These are phyloP conservation scores for Rhytidiadelphus loreus DNA, from an alignment of 225 moss, liverwort and hornwort species.

Conservation along the genomic window DNA sequence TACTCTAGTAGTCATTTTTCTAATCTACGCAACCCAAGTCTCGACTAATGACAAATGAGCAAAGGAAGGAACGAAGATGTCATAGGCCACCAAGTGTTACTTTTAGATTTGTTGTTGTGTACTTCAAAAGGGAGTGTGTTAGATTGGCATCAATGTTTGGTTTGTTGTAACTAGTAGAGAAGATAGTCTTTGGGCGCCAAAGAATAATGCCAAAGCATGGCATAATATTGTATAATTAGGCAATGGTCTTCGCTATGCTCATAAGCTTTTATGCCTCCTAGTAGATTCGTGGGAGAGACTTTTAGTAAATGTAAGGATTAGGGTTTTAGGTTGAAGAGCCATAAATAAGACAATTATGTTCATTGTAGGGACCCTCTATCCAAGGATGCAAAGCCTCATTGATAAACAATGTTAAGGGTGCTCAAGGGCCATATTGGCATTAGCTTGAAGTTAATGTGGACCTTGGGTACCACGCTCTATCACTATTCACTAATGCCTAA, in stretches of 20 bases:
- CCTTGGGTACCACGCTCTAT: rapidly evolving
- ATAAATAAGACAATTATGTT: neutral
- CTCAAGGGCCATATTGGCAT: neutral
- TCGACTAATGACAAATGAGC: neutral
- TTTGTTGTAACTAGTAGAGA: neutral
- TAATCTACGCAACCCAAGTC: rapidly evolving
- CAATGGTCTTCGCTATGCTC: too few relatives aligned
- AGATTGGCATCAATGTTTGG: rapidly evolving
- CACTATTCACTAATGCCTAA: neutral
- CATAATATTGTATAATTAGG: neutral
- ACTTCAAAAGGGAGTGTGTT: rapidly evolving
- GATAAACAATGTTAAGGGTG: neutral
- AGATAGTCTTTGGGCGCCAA: rapidly evolving
- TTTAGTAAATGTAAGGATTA: neutral
- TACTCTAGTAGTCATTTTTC: neutral
- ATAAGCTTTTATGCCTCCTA: too few relatives aligned
- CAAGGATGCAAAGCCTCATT: neutral
- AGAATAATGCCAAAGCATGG: rapidly evolving
- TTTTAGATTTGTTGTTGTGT: rapidly evolving
- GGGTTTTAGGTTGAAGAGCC: rapidly evolving
- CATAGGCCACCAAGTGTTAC: rapidly evolving
- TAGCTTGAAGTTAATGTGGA: neutral
- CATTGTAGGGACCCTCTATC: rapidly evolving
- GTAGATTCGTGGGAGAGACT: neutral
- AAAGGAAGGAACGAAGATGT: neutral